Percentiles rank a stretch among this genome's conserved stretches.
Evolutionary conservation across 2,329 filamentous ascomycete genomes (phyloP).

Genomic region (Aureobasidium leucospermi): DNA sequence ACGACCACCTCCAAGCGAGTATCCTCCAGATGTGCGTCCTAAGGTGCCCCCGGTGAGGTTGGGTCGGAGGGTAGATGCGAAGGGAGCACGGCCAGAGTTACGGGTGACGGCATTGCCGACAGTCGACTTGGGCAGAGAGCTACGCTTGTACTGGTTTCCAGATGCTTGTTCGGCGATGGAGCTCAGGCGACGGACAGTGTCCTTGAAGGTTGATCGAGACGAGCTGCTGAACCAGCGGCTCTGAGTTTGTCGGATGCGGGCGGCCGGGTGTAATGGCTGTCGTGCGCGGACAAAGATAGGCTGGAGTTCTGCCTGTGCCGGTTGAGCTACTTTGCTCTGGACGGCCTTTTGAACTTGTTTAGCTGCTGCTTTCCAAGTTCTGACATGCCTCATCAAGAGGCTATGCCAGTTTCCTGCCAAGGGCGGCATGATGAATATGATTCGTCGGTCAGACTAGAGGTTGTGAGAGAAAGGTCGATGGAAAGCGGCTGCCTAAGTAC

Average conservation of each 20-base stretch:
- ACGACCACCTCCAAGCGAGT: conserved; percentile 60
- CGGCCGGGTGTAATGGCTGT: conserved; percentile 55
- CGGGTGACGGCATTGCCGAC: conserved; percentile 51
- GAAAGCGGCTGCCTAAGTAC: conserved; percentile 3
- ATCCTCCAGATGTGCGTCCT: conserved; percentile 82
- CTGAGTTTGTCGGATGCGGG: conserved; percentile 56
- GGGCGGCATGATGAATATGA: conserved; percentile 28
- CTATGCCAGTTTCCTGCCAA: conserved; percentile 30
- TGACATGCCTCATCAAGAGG: conserved; percentile 27
- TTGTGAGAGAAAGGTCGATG: background rate
- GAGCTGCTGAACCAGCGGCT: conserved; percentile 56
- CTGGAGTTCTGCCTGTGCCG: conserved; percentile 46
- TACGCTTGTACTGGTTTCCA: conserved; percentile 40
- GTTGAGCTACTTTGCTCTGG: conserved; percentile 27
- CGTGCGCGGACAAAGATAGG: conserved; percentile 52
- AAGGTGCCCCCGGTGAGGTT: conserved; percentile 86
- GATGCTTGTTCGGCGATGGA: conserved; percentile 31
- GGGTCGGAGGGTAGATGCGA: conserved; percentile 79
- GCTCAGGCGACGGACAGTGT: conserved; percentile 46
- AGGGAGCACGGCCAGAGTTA: conserved; percentile 70
- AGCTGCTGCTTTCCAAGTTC: conserved; percentile 25
- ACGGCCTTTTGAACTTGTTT: conserved; percentile 23
- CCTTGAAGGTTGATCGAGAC: conserved; percentile 34
- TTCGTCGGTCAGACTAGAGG: background rate
- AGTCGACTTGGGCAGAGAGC: conserved; percentile 45